Conservation (phyloP, 1,139 yeast species). For the Yueomyces sp. region DNA sequence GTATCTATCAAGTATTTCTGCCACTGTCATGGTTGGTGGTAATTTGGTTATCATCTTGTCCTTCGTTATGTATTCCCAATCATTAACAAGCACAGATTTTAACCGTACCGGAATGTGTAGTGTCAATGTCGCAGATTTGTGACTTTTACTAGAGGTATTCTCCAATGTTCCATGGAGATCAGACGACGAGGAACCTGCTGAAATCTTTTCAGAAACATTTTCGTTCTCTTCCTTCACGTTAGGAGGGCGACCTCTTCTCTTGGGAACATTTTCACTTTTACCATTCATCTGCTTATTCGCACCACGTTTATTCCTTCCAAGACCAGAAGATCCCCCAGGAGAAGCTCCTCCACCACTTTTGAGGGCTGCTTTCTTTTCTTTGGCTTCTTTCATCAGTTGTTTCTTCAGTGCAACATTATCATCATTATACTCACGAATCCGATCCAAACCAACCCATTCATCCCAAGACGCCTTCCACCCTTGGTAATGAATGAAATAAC, state of each 20-base stretch:
- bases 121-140: slow-evolving; percentile 31
- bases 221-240: not conserved
- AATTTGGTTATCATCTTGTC: slow-evolving; percentile 55
- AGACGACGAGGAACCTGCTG: not conserved
- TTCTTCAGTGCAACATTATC: slow-evolving; percentile 57
- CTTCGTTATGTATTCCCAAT: slow-evolving; percentile 85
- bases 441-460: slow-evolving; percentile 74
- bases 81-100: slow-evolving; percentile 68
- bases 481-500: slow-evolving; percentile 73
- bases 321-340: not conserved
- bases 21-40: slow-evolving; percentile 44
- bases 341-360: not conserved
- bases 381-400: slow-evolving; percentile 43
- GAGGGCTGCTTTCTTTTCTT: slow-evolving; percentile 10
- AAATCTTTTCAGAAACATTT: not conserved
- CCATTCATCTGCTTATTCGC: slow-evolving; percentile 4
- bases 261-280: not conserved
- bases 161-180: not conserved
- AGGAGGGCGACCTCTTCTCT: too few relatives aligned
- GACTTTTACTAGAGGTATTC: slow-evolving; percentile 1
- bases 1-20: slow-evolving; percentile 40
- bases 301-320: slow-evolving; percentile 7
- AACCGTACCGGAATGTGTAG: slow-evolving; percentile 50
- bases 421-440: slow-evolving; percentile 57
- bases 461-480: slow-evolving; percentile 98